These are phyloP conservation scores for Metarhizium sp. DNA, from an alignment of 2,329 filamentous ascomycete species.

Conservation along the genomic window DNA sequence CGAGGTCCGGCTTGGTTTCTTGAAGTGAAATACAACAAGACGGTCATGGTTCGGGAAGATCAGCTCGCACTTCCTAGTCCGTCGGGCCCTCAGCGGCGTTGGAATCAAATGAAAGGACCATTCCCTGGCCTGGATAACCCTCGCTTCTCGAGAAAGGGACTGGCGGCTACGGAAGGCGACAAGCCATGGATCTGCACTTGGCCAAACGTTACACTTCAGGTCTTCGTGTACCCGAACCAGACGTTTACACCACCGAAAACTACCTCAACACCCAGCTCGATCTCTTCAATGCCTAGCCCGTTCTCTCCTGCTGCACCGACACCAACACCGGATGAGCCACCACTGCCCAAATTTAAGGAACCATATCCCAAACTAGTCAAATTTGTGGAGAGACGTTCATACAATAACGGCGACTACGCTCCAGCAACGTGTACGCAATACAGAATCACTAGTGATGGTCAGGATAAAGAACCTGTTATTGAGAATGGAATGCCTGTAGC, in stretches of 20 bases:
- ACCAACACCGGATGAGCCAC: not conserved
- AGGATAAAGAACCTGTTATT: slow-evolving; percentile 23
- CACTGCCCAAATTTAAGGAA: slow-evolving; percentile 13
- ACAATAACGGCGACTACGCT: slow-evolving; percentile 15
- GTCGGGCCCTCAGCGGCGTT: slow-evolving; percentile 17
- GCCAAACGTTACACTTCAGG: slow-evolving; percentile 44
- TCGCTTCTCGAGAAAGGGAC: slow-evolving; percentile 12
- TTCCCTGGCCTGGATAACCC: slow-evolving; percentile 15
- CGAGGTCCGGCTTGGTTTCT: slow-evolving; percentile 49
- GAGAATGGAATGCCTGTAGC: slow-evolving; percentile 29
- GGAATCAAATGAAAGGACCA: slow-evolving; percentile 9
- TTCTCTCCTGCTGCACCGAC: slow-evolving; percentile 7
- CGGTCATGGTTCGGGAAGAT: slow-evolving; percentile 40
- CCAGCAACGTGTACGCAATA: slow-evolving; percentile 40
- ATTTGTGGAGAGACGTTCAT: slow-evolving; percentile 42
- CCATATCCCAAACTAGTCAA: slow-evolving; percentile 45
- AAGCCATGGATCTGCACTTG: slow-evolving; percentile 51
- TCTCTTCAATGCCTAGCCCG: slow-evolving; percentile 5
- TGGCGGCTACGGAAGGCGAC: slow-evolving; percentile 33
- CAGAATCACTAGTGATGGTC: slow-evolving; percentile 29
- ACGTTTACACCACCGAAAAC: slow-evolving; percentile 30
- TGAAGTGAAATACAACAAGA: slow-evolving; percentile 44
- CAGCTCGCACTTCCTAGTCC: slow-evolving; percentile 17
- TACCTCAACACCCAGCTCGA: not conserved
- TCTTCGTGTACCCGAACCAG: slow-evolving; percentile 47